These are phyloP conservation scores for Botryosphaeria dothidea DNA, from an alignment of 2,329 filamentous ascomycete genomes.

Conservation along the genomic window DNA sequence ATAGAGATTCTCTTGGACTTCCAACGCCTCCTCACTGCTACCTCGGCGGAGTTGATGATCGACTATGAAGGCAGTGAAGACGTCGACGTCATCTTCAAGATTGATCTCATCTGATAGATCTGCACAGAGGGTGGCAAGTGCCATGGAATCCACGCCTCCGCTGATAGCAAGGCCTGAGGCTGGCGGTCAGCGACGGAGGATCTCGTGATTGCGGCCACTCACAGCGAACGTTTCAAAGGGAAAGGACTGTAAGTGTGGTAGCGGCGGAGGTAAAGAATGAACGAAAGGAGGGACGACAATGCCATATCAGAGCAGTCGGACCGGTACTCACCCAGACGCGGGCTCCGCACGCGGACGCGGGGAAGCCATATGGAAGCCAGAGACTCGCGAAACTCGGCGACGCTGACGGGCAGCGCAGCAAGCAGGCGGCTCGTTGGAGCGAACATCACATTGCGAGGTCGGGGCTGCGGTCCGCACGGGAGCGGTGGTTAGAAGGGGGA, in stretches of 20 bases:
- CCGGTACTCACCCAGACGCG: slow-evolving; percentile 16
- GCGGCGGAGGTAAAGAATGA: not conserved
- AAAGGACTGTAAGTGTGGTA: not conserved
- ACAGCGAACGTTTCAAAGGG: not conserved
- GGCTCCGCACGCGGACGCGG: slow-evolving; percentile 17
- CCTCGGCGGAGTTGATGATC: slow-evolving; percentile 60
- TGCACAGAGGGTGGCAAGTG: slow-evolving; percentile 59
- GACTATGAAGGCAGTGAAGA: slow-evolving; percentile 59
- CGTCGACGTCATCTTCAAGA: slow-evolving; percentile 15
- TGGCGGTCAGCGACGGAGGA: not conserved
- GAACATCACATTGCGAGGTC: slow-evolving; percentile 17
- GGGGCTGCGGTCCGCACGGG: not conserved
- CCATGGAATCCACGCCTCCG: slow-evolving; percentile 98
- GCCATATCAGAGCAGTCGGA: not conserved
- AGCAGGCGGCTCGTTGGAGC: slow-evolving; percentile 15
- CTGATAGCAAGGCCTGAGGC: slow-evolving; percentile 70
- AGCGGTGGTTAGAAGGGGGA: not conserved
- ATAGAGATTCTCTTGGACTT: slow-evolving; percentile 49
- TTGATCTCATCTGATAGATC: slow-evolving; percentile 20
- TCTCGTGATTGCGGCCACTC: not conserved
- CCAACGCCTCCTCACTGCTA: slow-evolving; percentile 57
- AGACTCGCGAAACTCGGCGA: slow-evolving; percentile 16
- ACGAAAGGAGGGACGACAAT: not conserved
- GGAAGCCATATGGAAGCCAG: slow-evolving; percentile 19
- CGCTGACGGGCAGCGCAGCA: slow-evolving; percentile 14